Conservation (phyloP, 1,284 basidiomycete species). For the Marasmius tenuissimus region DNA sequence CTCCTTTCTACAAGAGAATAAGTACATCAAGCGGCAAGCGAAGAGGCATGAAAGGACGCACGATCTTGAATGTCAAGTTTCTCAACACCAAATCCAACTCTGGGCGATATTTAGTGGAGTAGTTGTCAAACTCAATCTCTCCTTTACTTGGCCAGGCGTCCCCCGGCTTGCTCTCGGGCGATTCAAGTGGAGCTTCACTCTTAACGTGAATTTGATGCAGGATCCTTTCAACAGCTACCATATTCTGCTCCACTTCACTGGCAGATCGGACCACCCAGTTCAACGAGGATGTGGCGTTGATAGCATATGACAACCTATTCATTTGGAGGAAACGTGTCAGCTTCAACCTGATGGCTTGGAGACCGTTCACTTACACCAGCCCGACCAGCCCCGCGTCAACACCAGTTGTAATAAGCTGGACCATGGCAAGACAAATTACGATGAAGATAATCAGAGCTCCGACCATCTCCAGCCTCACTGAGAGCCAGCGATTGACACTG, state of each 20-base stretch:
- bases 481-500: constrained; percentile 80
- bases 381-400: constrained; percentile 92
- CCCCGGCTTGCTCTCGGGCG: constrained; percentile 62
- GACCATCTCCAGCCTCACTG: constrained; percentile 79
- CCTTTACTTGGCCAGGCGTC: constrained; percentile 78
- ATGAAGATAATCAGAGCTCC: constrained; percentile 82
- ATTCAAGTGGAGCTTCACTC: constrained; percentile 76
- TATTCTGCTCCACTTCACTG: constrained; percentile 92
- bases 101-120: constrained; percentile 82
- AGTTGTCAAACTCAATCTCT: constrained; percentile 77
- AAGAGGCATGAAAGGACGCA: constrained; percentile 32
- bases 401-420: constrained; percentile 66
- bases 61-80: constrained; percentile 68
- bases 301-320: constrained; percentile 7
- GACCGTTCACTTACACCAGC: constrained; percentile 78
- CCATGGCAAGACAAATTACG: constrained; percentile 70
- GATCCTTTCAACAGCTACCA: constrained; percentile 85
- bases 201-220: constrained; percentile 74
- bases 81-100: constrained; percentile 80
- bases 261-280: constrained; percentile 92
- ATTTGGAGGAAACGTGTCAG: background rate
- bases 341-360: constrained; percentile 37
- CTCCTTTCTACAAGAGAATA: constrained; percentile 49
- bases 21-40: background rate
- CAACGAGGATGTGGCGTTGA: constrained; percentile 28